phyloP scores from a whole-genome alignment of 495 filamentous ascomycete genomes.

The Xylaria scruposa region DNA sequence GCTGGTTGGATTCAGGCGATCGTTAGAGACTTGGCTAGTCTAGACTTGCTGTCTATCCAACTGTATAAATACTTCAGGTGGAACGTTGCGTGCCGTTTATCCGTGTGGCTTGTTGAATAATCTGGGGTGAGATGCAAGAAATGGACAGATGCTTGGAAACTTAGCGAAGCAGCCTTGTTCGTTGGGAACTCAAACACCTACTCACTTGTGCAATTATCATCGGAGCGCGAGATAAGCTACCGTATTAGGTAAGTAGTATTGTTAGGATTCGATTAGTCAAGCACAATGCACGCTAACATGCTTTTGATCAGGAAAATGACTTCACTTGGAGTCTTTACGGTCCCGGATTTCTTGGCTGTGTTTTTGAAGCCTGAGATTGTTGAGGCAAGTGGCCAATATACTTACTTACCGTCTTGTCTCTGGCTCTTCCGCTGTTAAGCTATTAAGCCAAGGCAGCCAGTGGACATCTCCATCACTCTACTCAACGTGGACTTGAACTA shows the following conservation, averaged over 20 bases:
- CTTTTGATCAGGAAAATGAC: neutral
- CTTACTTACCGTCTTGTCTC: neutral
- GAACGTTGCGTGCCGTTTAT: neutral
- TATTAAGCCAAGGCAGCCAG: neutral
- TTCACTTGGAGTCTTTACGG: neutral
- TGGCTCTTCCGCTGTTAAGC: neutral
- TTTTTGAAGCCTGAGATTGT: neutral
- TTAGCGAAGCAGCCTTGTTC: neutral
- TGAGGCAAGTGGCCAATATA: neutral
- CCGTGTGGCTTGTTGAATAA: neutral
- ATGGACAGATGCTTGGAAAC: neutral
- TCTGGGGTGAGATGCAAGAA: neutral
- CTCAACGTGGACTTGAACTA: constrained; percentile 12
- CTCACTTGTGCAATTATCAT: neutral
- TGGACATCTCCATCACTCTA: neutral
- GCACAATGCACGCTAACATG: constrained; percentile 7
- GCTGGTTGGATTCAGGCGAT: neutral
- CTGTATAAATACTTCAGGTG: neutral
- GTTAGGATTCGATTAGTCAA: neutral
- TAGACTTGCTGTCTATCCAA: neutral
- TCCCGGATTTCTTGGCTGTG: neutral
- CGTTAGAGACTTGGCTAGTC: neutral
- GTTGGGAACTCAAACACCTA: neutral
- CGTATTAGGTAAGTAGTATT: neutral
- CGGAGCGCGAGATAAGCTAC: neutral